These are phyloP conservation scores for Xerocomellus amylosporus DNA, from an alignment of 768 basidiomycete genomes.

Conservation along the genomic window DNA sequence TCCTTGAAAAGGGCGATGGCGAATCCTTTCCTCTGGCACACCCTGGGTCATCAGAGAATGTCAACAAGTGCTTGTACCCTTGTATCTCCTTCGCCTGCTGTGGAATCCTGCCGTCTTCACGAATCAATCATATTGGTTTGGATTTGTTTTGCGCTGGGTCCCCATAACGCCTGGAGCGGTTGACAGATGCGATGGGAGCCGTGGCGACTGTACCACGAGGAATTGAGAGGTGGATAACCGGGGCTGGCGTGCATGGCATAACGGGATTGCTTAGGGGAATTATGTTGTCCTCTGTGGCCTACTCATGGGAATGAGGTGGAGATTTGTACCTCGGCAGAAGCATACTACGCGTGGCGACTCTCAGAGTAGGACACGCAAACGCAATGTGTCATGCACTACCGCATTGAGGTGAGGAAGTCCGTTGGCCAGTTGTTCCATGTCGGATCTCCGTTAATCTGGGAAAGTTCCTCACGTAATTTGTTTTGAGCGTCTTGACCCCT, in stretches of 20 bases:
- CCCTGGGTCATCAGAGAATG: constrained; percentile 31
- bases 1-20: constrained; percentile 30
- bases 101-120: constrained; percentile 27
- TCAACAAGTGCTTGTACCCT: constrained; percentile 29
- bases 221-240: constrained; percentile 40
- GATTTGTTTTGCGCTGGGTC: constrained; percentile 54
- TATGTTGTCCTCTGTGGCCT: constrained; percentile 53
- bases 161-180: constrained; percentile 59
- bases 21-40: constrained; percentile 31
- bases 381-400: constrained; percentile 44
- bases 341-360: constrained; percentile 36
- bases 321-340: not conserved
- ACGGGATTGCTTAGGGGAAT: constrained; percentile 54
- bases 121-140: constrained; percentile 62
- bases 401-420: constrained; percentile 55
- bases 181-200: constrained; percentile 45
- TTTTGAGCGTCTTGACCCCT: constrained; percentile 43
- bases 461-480: constrained; percentile 49
- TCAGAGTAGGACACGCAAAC: constrained; percentile 19
- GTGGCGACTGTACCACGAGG: constrained; percentile 47
- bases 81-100: constrained; percentile 33
- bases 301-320: constrained; percentile 8
- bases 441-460: constrained; percentile 43
- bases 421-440: constrained; percentile 49
- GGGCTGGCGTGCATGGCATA: constrained; percentile 30